Percentiles rank a stretch among this genome's conserved stretches.
Evolutionary conservation across 495 filamentous ascomycete species (phyloP).

Genomic region (Penicillium crystallinum): DNA sequence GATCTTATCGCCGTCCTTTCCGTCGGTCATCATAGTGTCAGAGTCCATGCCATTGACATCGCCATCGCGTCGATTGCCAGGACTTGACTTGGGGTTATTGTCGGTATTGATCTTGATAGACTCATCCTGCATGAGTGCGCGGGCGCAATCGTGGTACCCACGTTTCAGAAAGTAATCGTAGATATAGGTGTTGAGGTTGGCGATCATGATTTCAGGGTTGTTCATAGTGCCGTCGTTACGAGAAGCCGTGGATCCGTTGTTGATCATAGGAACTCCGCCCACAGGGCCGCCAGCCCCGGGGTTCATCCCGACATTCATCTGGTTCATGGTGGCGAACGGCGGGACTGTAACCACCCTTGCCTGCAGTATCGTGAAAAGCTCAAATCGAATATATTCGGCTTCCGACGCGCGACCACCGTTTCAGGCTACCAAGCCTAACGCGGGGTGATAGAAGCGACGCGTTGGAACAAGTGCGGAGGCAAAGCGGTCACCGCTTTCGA

Average conservation of each 20-base stretch:
- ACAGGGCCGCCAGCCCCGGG: constrained; percentile 57
- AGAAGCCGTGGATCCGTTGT: constrained; percentile 54
- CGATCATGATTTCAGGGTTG: constrained; percentile 54
- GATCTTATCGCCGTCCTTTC: constrained; percentile 66
- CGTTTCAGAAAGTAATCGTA: constrained; percentile 93
- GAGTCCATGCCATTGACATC: constrained; percentile 74
- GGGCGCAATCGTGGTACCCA: constrained; percentile 73
- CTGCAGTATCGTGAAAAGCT: constrained; percentile 23
- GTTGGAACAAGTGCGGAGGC: constrained; percentile 15
- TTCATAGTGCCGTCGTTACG: constrained; percentile 42
- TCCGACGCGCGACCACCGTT: constrained; percentile 38
- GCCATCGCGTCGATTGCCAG: constrained; percentile 54
- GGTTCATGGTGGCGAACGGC: constrained; percentile 58
- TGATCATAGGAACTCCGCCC: constrained; percentile 67
- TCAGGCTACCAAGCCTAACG: constrained; percentile 32
- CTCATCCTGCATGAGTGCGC: constrained; percentile 55
- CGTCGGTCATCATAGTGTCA: constrained; percentile 75
- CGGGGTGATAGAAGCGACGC: constrained; percentile 27
- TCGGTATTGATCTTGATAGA: constrained; percentile 52
- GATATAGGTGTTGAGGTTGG: constrained; percentile 94
- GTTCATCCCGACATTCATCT: constrained; percentile 67
- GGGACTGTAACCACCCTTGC: constrained; percentile 37
- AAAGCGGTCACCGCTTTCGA: constrained; percentile 19
- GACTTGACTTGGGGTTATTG: constrained; percentile 54
- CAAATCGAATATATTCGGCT: constrained; percentile 17